Evolutionary conservation across 2,329 filamentous ascomycete species (phyloP).

Genomic region (Fusarium multiceps): DNA sequence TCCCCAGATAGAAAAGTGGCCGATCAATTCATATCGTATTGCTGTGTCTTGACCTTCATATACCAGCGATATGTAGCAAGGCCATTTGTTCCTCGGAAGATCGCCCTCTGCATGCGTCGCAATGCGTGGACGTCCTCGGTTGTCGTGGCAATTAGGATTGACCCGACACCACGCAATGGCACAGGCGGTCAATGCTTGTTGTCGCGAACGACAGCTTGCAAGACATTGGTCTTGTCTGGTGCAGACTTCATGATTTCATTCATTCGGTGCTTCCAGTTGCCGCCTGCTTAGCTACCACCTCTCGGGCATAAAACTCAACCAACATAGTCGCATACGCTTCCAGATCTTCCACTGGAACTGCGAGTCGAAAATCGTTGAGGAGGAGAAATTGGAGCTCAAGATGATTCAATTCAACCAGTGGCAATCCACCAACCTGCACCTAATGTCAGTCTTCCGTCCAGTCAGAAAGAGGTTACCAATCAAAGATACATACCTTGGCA

Average conservation of each 20-base stretch:
- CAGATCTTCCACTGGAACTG: slow-evolving; percentile 92
- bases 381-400: slow-evolving; percentile 95
- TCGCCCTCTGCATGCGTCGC: slow-evolving; percentile 17
- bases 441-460: slow-evolving; percentile 21
- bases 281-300: slow-evolving; percentile 69
- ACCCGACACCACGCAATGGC: not conserved
- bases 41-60: not conserved
- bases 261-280: slow-evolving; percentile 35
- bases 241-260: slow-evolving; percentile 10
- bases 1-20: not conserved
- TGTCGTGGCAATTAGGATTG: not conserved
- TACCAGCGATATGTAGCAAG: not conserved
- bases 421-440: slow-evolving; percentile 89
- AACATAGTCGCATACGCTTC: slow-evolving; percentile 99
- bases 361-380: slow-evolving; percentile 94
- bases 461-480: not conserved
- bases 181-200: not conserved
- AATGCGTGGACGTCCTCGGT: slow-evolving; percentile 5
- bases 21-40: slow-evolving; percentile 3
- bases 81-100: slow-evolving; percentile 1
- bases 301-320: slow-evolving; percentile 95
- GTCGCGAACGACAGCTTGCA: slow-evolving; percentile 10
- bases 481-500: slow-evolving; percentile 79
- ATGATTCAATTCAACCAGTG: slow-evolving; percentile 92
- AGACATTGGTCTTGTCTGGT: not conserved